A percentile compares a stretch with the other conserved stretches of the same genome.
phyloP scores from a whole-genome alignment of 768 basidiomycete species.

The Suillus decipiens region DNA sequence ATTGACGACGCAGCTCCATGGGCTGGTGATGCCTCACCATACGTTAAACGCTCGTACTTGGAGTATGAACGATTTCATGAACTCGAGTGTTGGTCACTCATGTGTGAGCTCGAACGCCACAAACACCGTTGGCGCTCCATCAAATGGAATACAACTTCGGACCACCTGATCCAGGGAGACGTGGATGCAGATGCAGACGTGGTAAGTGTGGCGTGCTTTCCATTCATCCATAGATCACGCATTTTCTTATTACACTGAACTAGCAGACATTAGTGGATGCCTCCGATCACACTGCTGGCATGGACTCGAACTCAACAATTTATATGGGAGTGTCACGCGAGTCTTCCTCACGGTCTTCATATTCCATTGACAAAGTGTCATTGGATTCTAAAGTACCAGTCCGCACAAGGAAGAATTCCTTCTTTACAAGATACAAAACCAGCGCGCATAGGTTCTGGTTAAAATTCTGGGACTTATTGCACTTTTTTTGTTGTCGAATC shows the following conservation, averaged over 20 bases:
- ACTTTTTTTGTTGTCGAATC: neutral
- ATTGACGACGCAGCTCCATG: conserved; percentile 7
- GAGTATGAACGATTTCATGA: conserved; percentile 7
- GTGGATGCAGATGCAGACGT: neutral
- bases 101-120: conserved; percentile 7
- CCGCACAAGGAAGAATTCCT: neutral
- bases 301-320: neutral
- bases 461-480: neutral
- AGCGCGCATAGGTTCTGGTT: neutral
- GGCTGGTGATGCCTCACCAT: neutral
- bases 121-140: conserved; percentile 7
- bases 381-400: neutral
- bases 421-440: neutral
- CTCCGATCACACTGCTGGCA: neutral
- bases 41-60: neutral
- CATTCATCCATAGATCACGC: neutral
- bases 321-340: neutral
- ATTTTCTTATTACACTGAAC: conserved; percentile 1
- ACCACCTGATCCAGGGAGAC: neutral
- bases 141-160: neutral
- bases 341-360: neutral
- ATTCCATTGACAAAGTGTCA: neutral
- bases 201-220: neutral
- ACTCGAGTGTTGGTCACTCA: conserved; percentile 1
- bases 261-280: neutral